Conservation (phyloP, 805 yeast genomes). For the Lipomyces spencermartinsiae region DNA sequence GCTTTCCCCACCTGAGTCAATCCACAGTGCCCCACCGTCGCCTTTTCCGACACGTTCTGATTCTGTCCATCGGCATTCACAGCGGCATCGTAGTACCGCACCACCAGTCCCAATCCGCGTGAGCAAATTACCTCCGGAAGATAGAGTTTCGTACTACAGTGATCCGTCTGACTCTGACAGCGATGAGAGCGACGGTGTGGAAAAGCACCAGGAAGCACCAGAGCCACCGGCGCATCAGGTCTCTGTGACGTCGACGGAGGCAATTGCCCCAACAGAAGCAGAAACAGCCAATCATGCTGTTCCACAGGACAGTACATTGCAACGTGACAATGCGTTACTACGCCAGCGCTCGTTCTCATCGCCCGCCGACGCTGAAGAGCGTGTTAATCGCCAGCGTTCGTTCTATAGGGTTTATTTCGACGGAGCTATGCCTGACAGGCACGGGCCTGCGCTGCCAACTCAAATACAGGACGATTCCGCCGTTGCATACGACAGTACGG, state of each 20-base stretch:
- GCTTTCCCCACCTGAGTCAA: not conserved
- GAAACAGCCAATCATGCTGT: not conserved
- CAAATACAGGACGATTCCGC: conserved; percentile 18
- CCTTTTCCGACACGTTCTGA: conserved; percentile 1
- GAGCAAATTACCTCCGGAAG: conserved; percentile 1
- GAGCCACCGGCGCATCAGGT: not conserved
- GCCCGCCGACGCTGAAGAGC: conserved; percentile 32
- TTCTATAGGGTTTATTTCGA: conserved; percentile 35
- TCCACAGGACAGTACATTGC: not conserved
- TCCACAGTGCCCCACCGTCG: conserved; percentile 7
- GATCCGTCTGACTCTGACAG: conserved; percentile 1
- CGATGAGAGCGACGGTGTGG: not conserved
- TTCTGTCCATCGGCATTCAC: conserved; percentile 8
- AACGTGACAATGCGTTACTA: not conserved
- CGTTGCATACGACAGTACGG: conserved; percentile 15
- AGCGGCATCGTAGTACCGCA: not conserved
- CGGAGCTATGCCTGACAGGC: conserved; percentile 12
- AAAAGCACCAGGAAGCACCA: not conserved
- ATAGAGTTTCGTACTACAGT: conserved; percentile 10
- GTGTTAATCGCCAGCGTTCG: conserved; percentile 30
- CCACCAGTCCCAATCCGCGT: conserved; percentile 10
- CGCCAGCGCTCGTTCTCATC: conserved; percentile 19
- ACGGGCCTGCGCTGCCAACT: conserved; percentile 1
- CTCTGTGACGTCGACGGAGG: not conserved
- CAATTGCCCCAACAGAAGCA: not conserved